phyloP scores from a whole-genome alignment of 257 asterid species.

The Gentiana straminea region DNA sequence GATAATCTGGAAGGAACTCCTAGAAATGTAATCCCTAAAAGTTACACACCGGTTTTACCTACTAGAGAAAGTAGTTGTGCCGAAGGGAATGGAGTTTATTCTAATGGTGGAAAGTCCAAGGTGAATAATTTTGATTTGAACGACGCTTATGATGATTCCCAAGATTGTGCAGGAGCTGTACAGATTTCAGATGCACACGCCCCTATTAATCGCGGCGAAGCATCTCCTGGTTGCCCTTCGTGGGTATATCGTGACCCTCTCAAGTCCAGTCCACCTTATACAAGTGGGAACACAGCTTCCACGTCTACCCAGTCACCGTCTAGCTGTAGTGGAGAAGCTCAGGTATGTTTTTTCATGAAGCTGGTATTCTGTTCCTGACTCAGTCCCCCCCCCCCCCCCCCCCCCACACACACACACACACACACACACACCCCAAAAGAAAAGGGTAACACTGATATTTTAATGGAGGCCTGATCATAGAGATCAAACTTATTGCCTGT shows the following conservation, averaged over 20 bases:
- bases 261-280: conserved; percentile 51
- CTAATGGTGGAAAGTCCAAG: conserved; percentile 27
- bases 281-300: conserved; percentile 71
- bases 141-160: conserved; percentile 67
- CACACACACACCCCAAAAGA: too few species aligned
- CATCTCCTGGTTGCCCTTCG: conserved; percentile 32
- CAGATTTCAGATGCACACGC: conserved; percentile 27
- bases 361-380: neutral
- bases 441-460: too few species aligned
- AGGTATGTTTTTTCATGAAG: conserved; percentile 31
- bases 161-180: conserved; percentile 47
- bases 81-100: conserved; percentile 25
- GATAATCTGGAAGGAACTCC: conserved; percentile 27
- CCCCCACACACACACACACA: too few species aligned
- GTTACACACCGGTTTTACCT: conserved; percentile 22
- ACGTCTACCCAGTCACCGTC: conserved; percentile 65
- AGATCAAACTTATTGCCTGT: conserved; percentile 1
- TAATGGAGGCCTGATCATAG: neutral
- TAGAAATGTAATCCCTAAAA: conserved; percentile 26
- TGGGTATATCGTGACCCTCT: conserved; percentile 43
- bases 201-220: conserved; percentile 24
- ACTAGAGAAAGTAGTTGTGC: conserved; percentile 23
- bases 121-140: conserved; percentile 65
- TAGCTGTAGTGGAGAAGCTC: conserved; percentile 81
- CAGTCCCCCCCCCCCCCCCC: too few species aligned